Conservation (phyloP, 1,284 basidiomycete genomes). For the Naganishia albida region DNA sequence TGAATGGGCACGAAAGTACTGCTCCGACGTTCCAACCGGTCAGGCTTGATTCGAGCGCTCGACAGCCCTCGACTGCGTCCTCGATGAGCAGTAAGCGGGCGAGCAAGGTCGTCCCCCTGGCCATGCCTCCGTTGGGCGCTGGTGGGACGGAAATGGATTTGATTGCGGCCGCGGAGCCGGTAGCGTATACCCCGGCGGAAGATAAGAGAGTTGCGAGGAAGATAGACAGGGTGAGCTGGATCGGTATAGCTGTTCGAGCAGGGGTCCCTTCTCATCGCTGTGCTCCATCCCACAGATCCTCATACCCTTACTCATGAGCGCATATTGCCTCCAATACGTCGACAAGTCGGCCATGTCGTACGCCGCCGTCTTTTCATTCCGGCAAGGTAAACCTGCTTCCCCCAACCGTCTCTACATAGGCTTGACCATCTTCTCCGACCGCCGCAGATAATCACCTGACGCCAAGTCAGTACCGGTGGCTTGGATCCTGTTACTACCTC, state of each 20-base stretch:
- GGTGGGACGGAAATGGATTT: not conserved
- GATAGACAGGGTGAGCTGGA: constrained; percentile 46
- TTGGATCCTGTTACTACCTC: constrained; percentile 46
- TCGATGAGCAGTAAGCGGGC: not conserved
- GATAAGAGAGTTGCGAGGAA: constrained; percentile 42
- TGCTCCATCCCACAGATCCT: constrained; percentile 34
- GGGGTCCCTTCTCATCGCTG: no score
- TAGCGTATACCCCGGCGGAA: constrained; percentile 36
- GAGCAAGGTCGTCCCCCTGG: not conserved
- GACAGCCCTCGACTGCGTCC: not conserved
- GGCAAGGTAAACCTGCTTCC: constrained; percentile 26
- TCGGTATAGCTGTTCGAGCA: not conserved
- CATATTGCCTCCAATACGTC: constrained; percentile 51
- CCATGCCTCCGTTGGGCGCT: not conserved
- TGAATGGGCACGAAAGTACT: not conserved
- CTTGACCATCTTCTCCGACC: not conserved
- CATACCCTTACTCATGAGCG: constrained; percentile 47
- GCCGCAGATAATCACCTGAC: constrained; percentile 41
- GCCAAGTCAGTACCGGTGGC: constrained; percentile 41
- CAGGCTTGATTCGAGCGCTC: not conserved
- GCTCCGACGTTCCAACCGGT: not conserved
- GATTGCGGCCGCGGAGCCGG: not conserved
- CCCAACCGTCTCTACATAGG: not conserved
- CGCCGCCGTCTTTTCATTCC: constrained; percentile 48
- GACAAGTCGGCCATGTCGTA: constrained; percentile 51